These are phyloP conservation scores for Oehlia diaphana DNA, from an alignment of 192 early-diverging fungal genomes.

Conservation along the genomic window DNA sequence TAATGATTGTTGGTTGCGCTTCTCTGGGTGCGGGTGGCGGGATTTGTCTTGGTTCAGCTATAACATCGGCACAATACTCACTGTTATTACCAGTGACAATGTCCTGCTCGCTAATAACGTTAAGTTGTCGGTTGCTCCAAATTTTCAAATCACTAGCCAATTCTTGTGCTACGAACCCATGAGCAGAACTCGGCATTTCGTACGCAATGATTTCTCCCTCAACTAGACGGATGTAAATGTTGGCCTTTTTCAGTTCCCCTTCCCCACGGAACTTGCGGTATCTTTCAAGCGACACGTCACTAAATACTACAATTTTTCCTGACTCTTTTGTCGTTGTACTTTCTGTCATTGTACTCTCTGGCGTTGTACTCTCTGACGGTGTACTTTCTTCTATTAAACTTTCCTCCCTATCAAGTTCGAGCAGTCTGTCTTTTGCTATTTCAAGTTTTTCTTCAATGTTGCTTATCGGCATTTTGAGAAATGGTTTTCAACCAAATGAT, in stretches of 20 bases:
- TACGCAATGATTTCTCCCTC: not conserved
- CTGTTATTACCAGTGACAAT: not conserved
- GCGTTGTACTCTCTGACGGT: not conserved
- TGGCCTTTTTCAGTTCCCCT: not conserved
- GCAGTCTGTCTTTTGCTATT: not conserved
- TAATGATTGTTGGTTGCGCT: slow-evolving; percentile 21
- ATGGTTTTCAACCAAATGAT: too few relatives aligned
- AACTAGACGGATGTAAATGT: not conserved
- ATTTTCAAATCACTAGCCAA: not conserved
- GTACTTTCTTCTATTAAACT: too few relatives aligned
- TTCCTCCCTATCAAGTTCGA: not conserved
- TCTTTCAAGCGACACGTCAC: not conserved
- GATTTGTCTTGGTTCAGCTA: not conserved
- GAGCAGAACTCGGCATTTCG: not conserved
- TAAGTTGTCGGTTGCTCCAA: not conserved
- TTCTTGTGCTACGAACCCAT: not conserved
- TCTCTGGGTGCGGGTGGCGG: not conserved
- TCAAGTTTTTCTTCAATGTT: not conserved
- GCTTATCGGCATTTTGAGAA: not conserved
- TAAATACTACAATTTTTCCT: not conserved
- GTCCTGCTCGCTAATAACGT: not conserved
- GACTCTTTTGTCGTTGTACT: not conserved
- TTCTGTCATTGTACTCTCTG: not conserved
- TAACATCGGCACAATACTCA: not conserved
- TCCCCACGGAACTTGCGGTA: not conserved